Evolutionary conservation across 129 eudicot genomes (phyloP).

Genomic region (Flaveria sonorensis): DNA sequence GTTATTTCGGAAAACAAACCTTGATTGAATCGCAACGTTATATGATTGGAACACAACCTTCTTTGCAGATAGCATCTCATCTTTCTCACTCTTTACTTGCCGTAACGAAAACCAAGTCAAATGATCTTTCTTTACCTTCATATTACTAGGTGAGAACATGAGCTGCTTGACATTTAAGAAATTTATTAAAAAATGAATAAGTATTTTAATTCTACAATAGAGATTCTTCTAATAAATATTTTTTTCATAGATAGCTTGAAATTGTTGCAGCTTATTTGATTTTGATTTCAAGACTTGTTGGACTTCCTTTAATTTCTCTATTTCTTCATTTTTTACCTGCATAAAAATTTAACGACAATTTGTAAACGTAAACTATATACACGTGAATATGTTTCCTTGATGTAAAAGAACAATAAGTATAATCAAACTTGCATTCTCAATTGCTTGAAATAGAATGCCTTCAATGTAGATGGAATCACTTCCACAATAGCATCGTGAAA

Average conservation of each 20-base stretch:
- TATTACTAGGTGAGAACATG: neutral
- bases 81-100: neutral
- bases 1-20: conserved; percentile 3
- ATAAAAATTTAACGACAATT: neutral
- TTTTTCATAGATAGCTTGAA: neutral
- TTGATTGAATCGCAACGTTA: neutral
- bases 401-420: neutral
- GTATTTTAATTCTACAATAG: neutral
- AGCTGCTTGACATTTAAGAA: neutral
- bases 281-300: neutral
- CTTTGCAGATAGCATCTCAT: neutral
- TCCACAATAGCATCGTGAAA: conserved; percentile 12
- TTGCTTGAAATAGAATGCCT: conserved; percentile 13
- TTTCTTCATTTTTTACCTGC: conserved; percentile 5
- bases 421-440: neutral
- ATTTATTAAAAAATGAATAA: neutral
- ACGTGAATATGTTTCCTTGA: neutral
- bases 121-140: neutral
- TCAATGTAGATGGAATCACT: conserved; percentile 3
- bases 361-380: neutral
- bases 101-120: neutral
- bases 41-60: neutral
- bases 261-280: neutral
- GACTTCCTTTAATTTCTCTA: neutral
- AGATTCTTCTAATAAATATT: neutral